Evolutionary conservation across 2,329 filamentous ascomycete genomes (phyloP).

Genomic region (Paraphoma sp.): DNA sequence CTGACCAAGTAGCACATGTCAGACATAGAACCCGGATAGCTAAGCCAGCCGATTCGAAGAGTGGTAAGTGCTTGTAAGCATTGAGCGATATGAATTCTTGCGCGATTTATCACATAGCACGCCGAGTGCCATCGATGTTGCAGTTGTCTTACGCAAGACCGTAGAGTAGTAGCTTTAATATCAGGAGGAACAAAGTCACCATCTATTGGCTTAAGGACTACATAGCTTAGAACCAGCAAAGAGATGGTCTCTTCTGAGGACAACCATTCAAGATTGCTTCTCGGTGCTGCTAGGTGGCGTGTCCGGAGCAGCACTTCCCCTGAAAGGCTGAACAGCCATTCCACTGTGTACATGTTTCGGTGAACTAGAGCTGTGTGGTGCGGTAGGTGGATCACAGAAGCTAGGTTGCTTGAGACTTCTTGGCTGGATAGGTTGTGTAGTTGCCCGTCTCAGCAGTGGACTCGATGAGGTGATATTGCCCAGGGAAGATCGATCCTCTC

Average conservation of each 20-base stretch:
- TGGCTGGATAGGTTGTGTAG: conserved; percentile 29
- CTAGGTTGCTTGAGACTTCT: conserved; percentile 27
- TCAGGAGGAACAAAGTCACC: no score
- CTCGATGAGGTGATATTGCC: conserved; percentile 35
- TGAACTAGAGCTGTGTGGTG: conserved; percentile 28
- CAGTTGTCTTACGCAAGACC: no score
- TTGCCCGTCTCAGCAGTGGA: conserved; percentile 43
- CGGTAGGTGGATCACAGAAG: conserved; percentile 27
- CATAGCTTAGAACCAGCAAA: no score
- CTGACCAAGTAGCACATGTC: no score
- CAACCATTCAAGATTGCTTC: conserved; percentile 8
- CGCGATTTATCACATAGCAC: no score
- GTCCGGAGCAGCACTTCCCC: conserved; percentile 27
- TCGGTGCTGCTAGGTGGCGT: conserved; percentile 35
- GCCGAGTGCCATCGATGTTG: no score
- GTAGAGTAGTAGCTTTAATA: no score
- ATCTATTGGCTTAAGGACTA: no score
- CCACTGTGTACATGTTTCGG: conserved; percentile 13
- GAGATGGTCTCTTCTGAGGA: background rate
- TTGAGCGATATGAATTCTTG: no score
- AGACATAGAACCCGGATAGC: no score
- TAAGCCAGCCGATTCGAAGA: no score
- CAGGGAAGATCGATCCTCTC: conserved; percentile 9
- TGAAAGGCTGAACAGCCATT: conserved; percentile 8
- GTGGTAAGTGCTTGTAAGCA: no score